These are phyloP conservation scores for Backusella sp. DNA, from an alignment of 192 early-diverging fungal species.

Conservation along the genomic window DNA sequence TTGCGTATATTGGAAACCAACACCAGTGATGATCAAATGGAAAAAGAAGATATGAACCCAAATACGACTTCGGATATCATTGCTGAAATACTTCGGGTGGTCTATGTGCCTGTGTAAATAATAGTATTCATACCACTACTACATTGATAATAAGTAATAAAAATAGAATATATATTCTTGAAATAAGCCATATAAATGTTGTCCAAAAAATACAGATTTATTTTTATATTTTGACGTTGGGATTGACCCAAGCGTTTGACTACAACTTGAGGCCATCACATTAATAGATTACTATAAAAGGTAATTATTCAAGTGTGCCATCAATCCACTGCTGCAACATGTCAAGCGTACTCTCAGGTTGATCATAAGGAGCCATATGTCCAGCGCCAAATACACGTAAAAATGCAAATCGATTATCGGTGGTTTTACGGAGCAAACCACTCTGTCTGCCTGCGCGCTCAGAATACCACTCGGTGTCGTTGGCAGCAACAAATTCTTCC, in stretches of 20 bases:
- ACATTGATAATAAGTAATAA: background rate
- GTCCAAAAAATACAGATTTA: background rate
- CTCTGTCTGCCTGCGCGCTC: slow-evolving; percentile 44
- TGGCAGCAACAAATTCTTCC: slow-evolving; percentile 62
- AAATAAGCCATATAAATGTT: too few relatives aligned
- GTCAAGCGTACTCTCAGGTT: slow-evolving; percentile 76
- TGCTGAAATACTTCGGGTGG: slow-evolving; percentile 27
- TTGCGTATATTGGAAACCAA: slow-evolving; percentile 23
- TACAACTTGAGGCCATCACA: background rate
- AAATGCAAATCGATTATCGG: slow-evolving; percentile 73
- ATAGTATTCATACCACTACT: background rate
- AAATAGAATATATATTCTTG: background rate
- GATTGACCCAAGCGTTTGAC: background rate
- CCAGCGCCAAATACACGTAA: slow-evolving; percentile 85
- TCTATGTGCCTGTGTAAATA: slow-evolving; percentile 29
- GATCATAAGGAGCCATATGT: slow-evolving; percentile 92
- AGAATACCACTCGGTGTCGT: slow-evolving; percentile 71
- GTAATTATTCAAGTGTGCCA: background rate
- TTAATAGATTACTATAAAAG: background rate
- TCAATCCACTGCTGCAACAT: slow-evolving; percentile 86
- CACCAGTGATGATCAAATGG: slow-evolving; percentile 13
- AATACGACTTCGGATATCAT: slow-evolving; percentile 25
- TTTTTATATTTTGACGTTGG: background rate
- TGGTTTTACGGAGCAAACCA: slow-evolving; percentile 67
- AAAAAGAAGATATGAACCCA: slow-evolving; percentile 9